A percentile compares a stretch with the other conserved stretches of the same genome.
phyloP scores from a whole-genome alignment of 352 stramenopile genomes.

The Hyaloperonospora arabidopsidis region DNA sequence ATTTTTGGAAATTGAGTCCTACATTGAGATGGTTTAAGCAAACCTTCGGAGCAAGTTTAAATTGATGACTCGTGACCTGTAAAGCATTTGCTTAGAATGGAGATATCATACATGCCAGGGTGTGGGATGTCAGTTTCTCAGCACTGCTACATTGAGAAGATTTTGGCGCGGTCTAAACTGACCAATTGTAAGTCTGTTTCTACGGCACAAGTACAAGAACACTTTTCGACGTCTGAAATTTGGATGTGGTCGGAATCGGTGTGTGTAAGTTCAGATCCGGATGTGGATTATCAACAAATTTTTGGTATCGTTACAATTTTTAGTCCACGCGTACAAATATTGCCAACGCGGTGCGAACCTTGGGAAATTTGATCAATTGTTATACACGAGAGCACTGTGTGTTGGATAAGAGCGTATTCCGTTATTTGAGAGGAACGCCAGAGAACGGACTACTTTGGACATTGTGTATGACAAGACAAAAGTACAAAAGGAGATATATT shows the following conservation, averaged over 20 bases:
- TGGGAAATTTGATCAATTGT: constrained; percentile 5
- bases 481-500: too few relatives aligned
- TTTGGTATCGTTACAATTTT: constrained; percentile 5
- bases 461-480: background rate
- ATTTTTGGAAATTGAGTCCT: constrained; percentile 4
- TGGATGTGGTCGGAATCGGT: constrained; percentile 6
- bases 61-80: constrained; percentile 1
- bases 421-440: constrained; percentile 2
- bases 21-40: constrained; percentile 8
- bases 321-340: constrained; percentile 4
- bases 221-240: constrained; percentile 7
- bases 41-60: constrained; percentile 8
- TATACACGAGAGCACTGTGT: constrained; percentile 4
- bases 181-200: constrained; percentile 6
- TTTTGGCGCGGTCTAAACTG: constrained; percentile 8
- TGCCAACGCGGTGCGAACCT: constrained; percentile 2
- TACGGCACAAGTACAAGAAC: constrained; percentile 5
- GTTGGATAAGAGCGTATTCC: constrained; percentile 1
- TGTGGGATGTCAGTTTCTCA: too few relatives aligned
- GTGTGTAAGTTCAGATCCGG: constrained; percentile 2
- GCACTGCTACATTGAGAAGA: constrained; percentile 10
- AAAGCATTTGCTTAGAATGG: too few relatives aligned
- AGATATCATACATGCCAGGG: too few relatives aligned
- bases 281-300: constrained; percentile 9
- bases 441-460: constrained; percentile 3